Evolutionary conservation across 2,329 filamentous ascomycete species (phyloP).

Genomic region (Reticulascus tulasneorum): DNA sequence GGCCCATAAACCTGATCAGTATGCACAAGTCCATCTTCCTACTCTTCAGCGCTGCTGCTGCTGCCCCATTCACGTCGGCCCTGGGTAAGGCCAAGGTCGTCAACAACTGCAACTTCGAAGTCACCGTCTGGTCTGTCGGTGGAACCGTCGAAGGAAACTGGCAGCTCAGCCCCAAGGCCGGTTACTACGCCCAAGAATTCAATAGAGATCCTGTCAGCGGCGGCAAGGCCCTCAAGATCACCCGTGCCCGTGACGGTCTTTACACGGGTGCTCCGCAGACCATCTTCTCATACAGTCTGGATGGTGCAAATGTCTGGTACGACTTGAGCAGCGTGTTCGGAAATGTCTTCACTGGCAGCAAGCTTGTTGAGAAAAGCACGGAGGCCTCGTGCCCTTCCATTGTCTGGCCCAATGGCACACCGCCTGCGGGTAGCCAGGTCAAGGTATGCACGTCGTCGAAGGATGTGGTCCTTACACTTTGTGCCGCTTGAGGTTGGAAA

Average conservation of each 20-base stretch:
- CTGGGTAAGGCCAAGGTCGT: constrained; percentile 29
- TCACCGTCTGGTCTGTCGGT: constrained; percentile 37
- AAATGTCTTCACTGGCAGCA: constrained; percentile 29
- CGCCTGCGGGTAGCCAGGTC: constrained; percentile 32
- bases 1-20: too few relatives aligned
- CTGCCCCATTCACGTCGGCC: constrained; percentile 19
- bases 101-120: constrained; percentile 30
- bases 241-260: constrained; percentile 27
- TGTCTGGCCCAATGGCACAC: constrained; percentile 28
- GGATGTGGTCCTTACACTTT: constrained; percentile 32
- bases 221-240: constrained; percentile 35
- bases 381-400: constrained; percentile 28
- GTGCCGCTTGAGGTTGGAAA: constrained; percentile 19
- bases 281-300: constrained; percentile 35
- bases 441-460: constrained; percentile 28
- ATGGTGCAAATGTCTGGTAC: constrained; percentile 30
- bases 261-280: constrained; percentile 35
- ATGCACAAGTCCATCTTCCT: constrained; percentile 4
- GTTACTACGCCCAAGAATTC: constrained; percentile 29
- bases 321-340: constrained; percentile 37
- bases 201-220: constrained; percentile 30
- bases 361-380: constrained; percentile 25
- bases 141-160: constrained; percentile 19
- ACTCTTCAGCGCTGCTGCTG: constrained; percentile 19
- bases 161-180: constrained; percentile 21